Evolutionary conservation across 371 early-diverging fungal genomes (phyloP).

Genomic region (Mucor racemosus): DNA sequence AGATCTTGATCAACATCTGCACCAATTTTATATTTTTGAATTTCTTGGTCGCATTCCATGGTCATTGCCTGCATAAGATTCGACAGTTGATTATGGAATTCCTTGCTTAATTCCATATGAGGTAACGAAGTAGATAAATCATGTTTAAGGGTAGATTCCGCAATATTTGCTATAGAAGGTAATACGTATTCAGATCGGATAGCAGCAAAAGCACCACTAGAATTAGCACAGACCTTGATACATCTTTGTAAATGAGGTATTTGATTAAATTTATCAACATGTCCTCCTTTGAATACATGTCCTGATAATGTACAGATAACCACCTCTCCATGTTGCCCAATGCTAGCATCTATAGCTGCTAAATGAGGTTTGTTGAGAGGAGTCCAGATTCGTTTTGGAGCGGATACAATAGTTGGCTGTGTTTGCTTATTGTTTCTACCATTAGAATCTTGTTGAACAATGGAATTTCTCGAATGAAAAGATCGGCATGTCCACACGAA

Average conservation of each 20-base stretch:
- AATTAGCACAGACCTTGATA: constrained; percentile 57
- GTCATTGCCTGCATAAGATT: neutral
- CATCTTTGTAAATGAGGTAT: constrained; percentile 57
- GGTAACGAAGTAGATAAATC: constrained; percentile 51
- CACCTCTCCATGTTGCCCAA: constrained; percentile 60
- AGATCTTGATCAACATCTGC: neutral
- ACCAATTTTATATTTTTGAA: neutral
- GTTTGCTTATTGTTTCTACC: constrained; percentile 5
- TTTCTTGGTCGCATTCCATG: neutral
- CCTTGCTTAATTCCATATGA: constrained; percentile 18
- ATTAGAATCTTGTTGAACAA: neutral
- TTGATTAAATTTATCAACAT: constrained; percentile 38
- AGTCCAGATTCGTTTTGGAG: constrained; percentile 56
- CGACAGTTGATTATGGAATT: neutral
- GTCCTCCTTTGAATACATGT: constrained; percentile 55
- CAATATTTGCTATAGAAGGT: neutral
- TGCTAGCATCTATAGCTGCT: constrained; percentile 46
- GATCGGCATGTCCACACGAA: constrained; percentile 55
- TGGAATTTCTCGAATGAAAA: neutral
- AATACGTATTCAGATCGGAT: constrained; percentile 51
- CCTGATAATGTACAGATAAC: constrained; percentile 57
- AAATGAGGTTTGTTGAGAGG: constrained; percentile 34
- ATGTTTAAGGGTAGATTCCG: constrained; percentile 27
- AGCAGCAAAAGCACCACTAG: constrained; percentile 66
- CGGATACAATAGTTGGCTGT: constrained; percentile 10